Percentiles rank a stretch among this genome's conserved stretches.
These are phyloP conservation scores for Gymnopilus dilepis DNA, from an alignment of 768 basidiomycete genomes.

Conservation along the genomic window DNA sequence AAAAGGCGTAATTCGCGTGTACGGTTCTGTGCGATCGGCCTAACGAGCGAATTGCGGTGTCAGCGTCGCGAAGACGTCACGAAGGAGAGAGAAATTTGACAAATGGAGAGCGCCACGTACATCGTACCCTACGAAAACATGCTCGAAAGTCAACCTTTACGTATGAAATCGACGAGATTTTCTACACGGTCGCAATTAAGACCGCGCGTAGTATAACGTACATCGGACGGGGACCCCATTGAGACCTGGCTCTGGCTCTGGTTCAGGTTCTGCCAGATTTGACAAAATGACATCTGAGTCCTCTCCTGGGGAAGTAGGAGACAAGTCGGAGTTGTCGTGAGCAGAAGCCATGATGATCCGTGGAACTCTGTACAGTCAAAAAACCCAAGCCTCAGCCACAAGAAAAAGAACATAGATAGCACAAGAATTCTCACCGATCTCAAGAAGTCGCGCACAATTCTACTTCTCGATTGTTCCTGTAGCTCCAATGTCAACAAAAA, in stretches of 20 bases:
- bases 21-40: constrained; percentile 85
- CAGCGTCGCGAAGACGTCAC: constrained; percentile 20
- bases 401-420: constrained; percentile 1
- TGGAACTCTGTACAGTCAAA: constrained; percentile 23
- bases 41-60: constrained; percentile 33
- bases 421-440: constrained; percentile 2
- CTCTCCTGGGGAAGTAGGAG: constrained; percentile 56
- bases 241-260: constrained; percentile 76
- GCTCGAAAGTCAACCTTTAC: constrained; percentile 23
- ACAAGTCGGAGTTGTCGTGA: constrained; percentile 44
- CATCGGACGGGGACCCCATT: constrained; percentile 81
- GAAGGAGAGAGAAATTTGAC: constrained; percentile 24
- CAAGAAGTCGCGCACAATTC: background rate
- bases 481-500: background rate
- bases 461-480: constrained; percentile 5
- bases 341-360: constrained; percentile 29
- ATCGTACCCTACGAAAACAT: constrained; percentile 71
- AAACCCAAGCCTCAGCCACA: constrained; percentile 5
- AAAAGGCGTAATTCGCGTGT: constrained; percentile 83
- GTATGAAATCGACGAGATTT: constrained; percentile 20
- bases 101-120: constrained; percentile 52
- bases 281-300: constrained; percentile 65
- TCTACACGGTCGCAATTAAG: constrained; percentile 20
- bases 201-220: constrained; percentile 47
- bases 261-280: constrained; percentile 62